Percentiles rank a stretch among this genome's conserved stretches.
phyloP scores from a whole-genome alignment of 768 basidiomycete genomes.

The Psilocybe tampanensis region DNA sequence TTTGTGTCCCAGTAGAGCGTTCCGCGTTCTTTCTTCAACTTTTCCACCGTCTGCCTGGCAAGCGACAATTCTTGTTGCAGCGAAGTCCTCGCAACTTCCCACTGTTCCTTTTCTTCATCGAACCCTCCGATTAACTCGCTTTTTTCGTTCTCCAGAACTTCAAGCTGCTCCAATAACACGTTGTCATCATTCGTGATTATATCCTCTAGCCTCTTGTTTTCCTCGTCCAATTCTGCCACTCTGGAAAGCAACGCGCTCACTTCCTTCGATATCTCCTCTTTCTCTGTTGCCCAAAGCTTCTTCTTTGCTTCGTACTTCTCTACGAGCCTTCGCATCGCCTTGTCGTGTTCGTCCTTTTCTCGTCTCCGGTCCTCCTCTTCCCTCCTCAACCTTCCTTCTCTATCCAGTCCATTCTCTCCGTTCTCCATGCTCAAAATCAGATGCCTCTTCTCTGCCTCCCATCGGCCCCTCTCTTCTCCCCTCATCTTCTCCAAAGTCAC shows the following conservation, averaged over 20 bases:
- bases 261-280: neutral
- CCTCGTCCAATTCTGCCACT: neutral
- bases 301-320: constrained; percentile 2
- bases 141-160: neutral
- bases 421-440: neutral
- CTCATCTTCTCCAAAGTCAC: constrained; percentile 1
- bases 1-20: neutral
- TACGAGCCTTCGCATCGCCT: neutral
- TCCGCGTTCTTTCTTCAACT: neutral
- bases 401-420: neutral
- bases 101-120: neutral
- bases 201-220: neutral
- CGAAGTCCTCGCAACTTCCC: neutral
- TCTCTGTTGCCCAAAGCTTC: constrained; percentile 1
- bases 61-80: neutral
- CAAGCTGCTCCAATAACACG: neutral
- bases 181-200: neutral
- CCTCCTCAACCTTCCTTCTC: neutral
- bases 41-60: neutral
- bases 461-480: neutral
- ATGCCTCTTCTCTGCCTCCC: constrained; percentile 1
- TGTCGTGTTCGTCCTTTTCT: neutral
- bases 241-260: neutral
- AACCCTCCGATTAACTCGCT: neutral
- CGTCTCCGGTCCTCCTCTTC: neutral